phyloP scores from a whole-genome alignment of 1,284 basidiomycete genomes.

The Tausonia pullulans region DNA sequence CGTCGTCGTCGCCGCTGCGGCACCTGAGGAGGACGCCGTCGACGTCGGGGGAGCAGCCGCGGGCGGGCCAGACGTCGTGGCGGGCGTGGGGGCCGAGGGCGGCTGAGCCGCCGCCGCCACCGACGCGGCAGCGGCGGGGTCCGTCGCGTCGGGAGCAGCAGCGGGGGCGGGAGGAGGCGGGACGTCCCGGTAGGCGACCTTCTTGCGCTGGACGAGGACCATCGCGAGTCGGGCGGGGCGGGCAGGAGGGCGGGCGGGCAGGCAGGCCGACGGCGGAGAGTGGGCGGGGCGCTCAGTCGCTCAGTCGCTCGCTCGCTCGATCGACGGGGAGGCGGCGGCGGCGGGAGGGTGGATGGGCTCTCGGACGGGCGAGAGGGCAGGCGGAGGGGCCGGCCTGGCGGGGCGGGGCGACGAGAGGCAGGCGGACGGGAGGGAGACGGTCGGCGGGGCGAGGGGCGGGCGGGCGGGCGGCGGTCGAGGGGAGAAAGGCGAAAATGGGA shows the following conservation, averaged over 20 bases:
- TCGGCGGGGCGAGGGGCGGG: too few relatives aligned
- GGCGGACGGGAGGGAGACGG: too few relatives aligned
- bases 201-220: constrained; percentile 73
- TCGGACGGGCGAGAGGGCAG: background rate
- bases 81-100: background rate
- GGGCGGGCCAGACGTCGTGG: background rate
- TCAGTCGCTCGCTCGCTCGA: too few relatives aligned
- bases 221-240: constrained; percentile 38
- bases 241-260: constrained; percentile 16
- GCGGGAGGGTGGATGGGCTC: background rate
- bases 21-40: background rate
- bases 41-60: background rate
- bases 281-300: background rate
- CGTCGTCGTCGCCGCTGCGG: background rate
- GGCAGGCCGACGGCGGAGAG: background rate
- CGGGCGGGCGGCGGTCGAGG: too few relatives aligned
- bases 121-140: background rate
- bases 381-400: background rate
- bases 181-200: constrained; percentile 44
- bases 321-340: background rate
- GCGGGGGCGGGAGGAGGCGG: background rate
- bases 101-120: background rate
- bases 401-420: background rate
- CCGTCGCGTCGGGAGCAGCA: background rate
- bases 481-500: too few relatives aligned